phyloP scores from a whole-genome alignment of 306 rosid genomes.

The Prunus campanulata region DNA sequence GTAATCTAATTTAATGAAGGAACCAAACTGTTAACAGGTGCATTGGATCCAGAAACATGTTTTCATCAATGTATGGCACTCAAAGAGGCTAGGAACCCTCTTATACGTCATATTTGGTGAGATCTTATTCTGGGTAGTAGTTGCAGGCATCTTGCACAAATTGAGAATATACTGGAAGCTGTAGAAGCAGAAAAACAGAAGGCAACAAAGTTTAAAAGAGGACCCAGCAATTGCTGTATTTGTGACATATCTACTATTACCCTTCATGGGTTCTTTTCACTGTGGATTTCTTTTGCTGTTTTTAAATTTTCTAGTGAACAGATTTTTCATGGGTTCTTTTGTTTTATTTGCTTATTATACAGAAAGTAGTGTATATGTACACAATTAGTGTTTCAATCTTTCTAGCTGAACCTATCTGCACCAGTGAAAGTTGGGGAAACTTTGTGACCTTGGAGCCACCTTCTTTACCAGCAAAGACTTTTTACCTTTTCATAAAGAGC shows the following conservation, averaged over 20 bases:
- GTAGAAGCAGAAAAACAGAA: constrained; percentile 3
- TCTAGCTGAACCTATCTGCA: neutral
- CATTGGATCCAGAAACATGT: constrained; percentile 66
- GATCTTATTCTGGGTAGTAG: constrained; percentile 74
- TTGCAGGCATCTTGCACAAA: constrained; percentile 78
- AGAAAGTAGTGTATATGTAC: neutral
- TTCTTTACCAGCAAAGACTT: neutral
- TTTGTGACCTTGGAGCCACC: neutral
- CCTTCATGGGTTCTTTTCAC: neutral
- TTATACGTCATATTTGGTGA: constrained; percentile 80
- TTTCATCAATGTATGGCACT: constrained; percentile 65
- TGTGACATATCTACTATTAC: neutral
- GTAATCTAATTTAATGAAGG: neutral
- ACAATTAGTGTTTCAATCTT: neutral
- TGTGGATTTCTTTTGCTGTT: neutral
- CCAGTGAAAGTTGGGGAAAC: neutral
- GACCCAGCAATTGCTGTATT: neutral
- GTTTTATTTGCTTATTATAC: neutral
- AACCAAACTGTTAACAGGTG: constrained; percentile 38
- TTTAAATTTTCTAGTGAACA: neutral
- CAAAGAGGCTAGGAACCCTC: constrained; percentile 68
- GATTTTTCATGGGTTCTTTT: neutral
- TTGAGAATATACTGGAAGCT: constrained; percentile 74
- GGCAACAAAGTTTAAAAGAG: neutral
- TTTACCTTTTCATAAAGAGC: neutral